These are phyloP conservation scores for Cryptomeria japonica DNA, from an alignment of 75 land plant species.

Conservation along the genomic window DNA sequence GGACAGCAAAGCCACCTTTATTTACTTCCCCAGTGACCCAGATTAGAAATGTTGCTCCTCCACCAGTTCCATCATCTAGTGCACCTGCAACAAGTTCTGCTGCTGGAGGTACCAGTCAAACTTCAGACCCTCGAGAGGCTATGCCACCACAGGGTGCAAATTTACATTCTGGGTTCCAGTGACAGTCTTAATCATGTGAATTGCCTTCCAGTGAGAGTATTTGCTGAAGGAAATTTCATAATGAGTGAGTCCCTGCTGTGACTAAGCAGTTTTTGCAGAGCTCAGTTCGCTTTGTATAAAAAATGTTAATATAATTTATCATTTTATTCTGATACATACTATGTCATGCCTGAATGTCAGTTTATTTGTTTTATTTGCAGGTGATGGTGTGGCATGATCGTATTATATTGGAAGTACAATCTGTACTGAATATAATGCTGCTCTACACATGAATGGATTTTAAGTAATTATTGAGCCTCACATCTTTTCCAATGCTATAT, in stretches of 20 bases:
- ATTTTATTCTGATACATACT: neutral
- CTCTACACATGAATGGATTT: neutral
- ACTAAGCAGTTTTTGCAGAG: neutral
- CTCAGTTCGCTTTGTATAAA: neutral
- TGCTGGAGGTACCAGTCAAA: neutral
- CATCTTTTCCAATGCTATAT: neutral
- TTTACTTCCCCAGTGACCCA: neutral
- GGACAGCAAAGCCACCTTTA: slow-evolving; percentile 3
- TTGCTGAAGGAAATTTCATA: neutral
- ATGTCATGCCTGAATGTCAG: neutral
- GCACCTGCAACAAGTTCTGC: neutral
- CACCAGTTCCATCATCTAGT: neutral
- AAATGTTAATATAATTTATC: neutral
- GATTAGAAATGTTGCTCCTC: slow-evolving; percentile 6
- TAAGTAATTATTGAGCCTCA: neutral
- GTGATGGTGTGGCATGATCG: neutral
- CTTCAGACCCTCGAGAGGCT: neutral
- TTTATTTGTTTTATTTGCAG: slow-evolving; percentile 1
- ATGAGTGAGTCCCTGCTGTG: neutral
- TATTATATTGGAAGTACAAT: neutral
- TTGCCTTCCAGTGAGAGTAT: neutral
- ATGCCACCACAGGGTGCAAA: neutral
- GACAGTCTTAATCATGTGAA: neutral
- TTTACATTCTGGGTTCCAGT: neutral
- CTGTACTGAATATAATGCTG: slow-evolving; percentile 1